Evolutionary conservation across 2,329 filamentous ascomycete genomes (phyloP).

Genomic region (Sordariomycetes sp.): DNA sequence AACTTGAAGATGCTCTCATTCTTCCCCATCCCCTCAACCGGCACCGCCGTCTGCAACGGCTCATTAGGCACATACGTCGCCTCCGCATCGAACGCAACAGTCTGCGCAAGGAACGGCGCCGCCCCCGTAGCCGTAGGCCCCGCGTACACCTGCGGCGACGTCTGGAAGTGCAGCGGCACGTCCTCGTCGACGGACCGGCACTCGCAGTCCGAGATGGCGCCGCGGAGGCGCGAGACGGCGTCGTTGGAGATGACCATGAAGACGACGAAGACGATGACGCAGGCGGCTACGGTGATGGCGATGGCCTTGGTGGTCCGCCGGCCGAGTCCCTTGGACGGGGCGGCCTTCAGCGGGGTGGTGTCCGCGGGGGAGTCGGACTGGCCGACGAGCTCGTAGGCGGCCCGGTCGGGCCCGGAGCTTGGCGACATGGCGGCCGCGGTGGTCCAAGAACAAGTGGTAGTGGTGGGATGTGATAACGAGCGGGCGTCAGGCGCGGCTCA

Average conservation of each 20-base stretch:
- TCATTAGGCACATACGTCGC: conserved; percentile 53
- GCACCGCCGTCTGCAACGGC: conserved; percentile 58
- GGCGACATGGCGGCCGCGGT: neutral
- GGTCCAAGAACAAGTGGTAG: neutral
- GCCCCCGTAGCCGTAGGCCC: conserved; percentile 59
- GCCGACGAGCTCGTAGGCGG: conserved; percentile 1
- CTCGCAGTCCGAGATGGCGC: conserved; percentile 10
- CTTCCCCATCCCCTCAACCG: conserved; percentile 44
- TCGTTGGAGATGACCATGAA: conserved; percentile 4
- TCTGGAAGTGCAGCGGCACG: conserved; percentile 52
- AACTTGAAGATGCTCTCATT: conserved; percentile 57
- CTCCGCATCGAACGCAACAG: conserved; percentile 51
- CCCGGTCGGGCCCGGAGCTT: neutral
- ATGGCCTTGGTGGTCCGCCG: conserved; percentile 1
- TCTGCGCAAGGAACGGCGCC: conserved; percentile 59
- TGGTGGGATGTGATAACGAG: neutral
- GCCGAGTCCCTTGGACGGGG: neutral
- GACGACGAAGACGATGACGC: conserved; percentile 1
- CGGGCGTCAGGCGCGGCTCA: neutral
- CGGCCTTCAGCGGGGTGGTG: neutral
- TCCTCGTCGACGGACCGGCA: conserved; percentile 16
- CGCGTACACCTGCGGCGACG: conserved; percentile 42
- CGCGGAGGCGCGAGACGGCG: neutral
- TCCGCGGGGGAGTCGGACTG: neutral
- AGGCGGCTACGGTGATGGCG: neutral